These are phyloP conservation scores for Puccinia polysora DNA, from an alignment of 1,284 basidiomycete species.

Conservation along the genomic window DNA sequence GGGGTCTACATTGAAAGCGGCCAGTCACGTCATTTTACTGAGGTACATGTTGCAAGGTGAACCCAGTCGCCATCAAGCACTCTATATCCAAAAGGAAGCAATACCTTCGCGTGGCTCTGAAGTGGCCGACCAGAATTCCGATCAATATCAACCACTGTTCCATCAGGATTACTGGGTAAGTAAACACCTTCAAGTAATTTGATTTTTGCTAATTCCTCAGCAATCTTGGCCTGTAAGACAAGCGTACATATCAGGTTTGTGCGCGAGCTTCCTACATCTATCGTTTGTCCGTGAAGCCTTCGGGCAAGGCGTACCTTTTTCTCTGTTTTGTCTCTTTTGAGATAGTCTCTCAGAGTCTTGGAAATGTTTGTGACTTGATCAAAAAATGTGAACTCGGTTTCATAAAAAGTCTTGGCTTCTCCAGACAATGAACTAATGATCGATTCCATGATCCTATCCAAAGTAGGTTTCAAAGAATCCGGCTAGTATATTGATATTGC, in stretches of 20 bases:
- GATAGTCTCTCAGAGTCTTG: constrained; percentile 92
- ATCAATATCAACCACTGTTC: constrained; percentile 90
- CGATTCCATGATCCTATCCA: constrained; percentile 79
- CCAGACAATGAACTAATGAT: constrained; percentile 84
- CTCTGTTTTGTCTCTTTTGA: constrained; percentile 91
- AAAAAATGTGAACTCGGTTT: constrained; percentile 94
- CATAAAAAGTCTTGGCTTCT: constrained; percentile 85
- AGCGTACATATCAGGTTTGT: constrained; percentile 16
- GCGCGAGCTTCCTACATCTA: not conserved
- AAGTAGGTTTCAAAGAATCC: constrained; percentile 86
- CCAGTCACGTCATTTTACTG: not conserved
- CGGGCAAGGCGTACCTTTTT: constrained; percentile 69
- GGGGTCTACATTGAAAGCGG: constrained; percentile 65
- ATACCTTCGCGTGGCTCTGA: constrained; percentile 92
- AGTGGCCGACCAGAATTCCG: constrained; percentile 91
- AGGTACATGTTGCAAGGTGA: not conserved
- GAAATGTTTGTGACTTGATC: constrained; percentile 95
- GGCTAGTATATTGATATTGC: constrained; percentile 59
- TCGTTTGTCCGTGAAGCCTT: not conserved
- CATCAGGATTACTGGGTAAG: constrained; percentile 94
- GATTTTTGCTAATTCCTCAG: constrained; percentile 98
- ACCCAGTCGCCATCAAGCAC: not conserved
- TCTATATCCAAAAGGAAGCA: constrained; percentile 25
- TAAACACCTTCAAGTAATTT: constrained; percentile 89
- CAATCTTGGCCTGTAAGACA: constrained; percentile 77